Conservation (phyloP, 768 basidiomycete species). For the Phlebiopsis flavidoalba region DNA sequence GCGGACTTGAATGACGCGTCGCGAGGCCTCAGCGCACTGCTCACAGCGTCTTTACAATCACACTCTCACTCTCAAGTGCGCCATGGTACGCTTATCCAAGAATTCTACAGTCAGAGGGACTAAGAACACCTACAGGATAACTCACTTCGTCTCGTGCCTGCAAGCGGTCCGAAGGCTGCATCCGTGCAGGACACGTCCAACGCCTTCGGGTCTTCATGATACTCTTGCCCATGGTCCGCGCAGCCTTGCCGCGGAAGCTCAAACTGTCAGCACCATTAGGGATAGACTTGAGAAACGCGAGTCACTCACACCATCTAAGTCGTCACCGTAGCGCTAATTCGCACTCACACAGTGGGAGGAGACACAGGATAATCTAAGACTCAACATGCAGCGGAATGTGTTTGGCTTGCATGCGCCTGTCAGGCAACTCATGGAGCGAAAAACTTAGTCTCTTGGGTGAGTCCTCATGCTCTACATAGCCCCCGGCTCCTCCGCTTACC, state of each 20-base stretch:
- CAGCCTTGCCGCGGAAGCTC: conserved; percentile 71
- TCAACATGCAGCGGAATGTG: conserved; percentile 78
- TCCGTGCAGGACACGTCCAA: conserved; percentile 66
- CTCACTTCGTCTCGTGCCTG: conserved; percentile 63
- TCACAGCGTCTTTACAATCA: background rate
- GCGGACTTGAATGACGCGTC: background rate
- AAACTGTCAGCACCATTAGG: conserved; percentile 56
- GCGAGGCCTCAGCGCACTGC: background rate
- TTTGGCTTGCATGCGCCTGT: conserved; percentile 89
- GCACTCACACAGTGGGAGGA: conserved; percentile 72
- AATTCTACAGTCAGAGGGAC: background rate
- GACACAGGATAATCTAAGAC: conserved; percentile 82
- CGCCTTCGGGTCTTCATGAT: conserved; percentile 81
- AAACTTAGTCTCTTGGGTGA: conserved; percentile 75
- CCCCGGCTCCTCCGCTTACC: background rate
- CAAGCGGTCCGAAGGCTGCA: conserved; percentile 47
- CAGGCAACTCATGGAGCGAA: conserved; percentile 90
- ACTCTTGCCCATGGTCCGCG: conserved; percentile 81
- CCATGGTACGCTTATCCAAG: background rate
- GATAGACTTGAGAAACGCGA: conserved; percentile 73
- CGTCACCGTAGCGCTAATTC: background rate
- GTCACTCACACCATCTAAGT: conserved; percentile 19
- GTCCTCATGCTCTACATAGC: conserved; percentile 18
- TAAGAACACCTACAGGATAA: conserved; percentile 27
- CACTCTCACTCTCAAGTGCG: background rate